Evolutionary conservation across 306 rosid species (phyloP).

Genomic region (Parietaria judaica): DNA sequence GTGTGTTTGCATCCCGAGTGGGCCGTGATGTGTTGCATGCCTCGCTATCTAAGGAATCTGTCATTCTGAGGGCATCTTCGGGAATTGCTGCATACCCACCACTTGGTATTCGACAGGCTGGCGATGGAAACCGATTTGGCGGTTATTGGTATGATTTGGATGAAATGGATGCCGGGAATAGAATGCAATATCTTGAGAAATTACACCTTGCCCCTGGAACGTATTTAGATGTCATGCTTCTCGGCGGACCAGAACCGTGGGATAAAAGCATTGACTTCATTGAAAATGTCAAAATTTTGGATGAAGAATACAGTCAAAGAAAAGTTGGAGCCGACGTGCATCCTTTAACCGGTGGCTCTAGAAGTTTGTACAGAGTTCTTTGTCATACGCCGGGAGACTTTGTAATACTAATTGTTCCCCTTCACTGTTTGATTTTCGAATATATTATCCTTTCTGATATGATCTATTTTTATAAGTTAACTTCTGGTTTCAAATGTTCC

Average conservation of each 20-base stretch:
- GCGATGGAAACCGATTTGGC: slow-evolving; percentile 83
- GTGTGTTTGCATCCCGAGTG: slow-evolving; percentile 62
- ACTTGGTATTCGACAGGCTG: slow-evolving; percentile 49
- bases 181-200: slow-evolving; percentile 38
- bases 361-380: slow-evolving; percentile 54
- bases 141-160: slow-evolving; percentile 75
- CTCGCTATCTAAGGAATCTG: slow-evolving; percentile 49
- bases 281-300: slow-evolving; percentile 38
- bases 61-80: slow-evolving; percentile 63
- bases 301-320: slow-evolving; percentile 32
- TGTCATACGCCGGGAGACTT: slow-evolving; percentile 61
- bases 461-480: neutral
- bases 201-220: slow-evolving; percentile 80
- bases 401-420: slow-evolving; percentile 41
- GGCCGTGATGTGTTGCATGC: slow-evolving; percentile 77
- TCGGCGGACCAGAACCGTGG: slow-evolving; percentile 88
- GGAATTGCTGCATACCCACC: slow-evolving; percentile 68
- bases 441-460: slow-evolving; percentile 6
- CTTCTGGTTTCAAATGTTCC: slow-evolving; percentile 31
- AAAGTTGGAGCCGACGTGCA: slow-evolving; percentile 49
- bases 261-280: slow-evolving; percentile 38
- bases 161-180: slow-evolving; percentile 44
- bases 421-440: slow-evolving; percentile 3
- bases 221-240: slow-evolving; percentile 48
- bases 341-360: slow-evolving; percentile 37